Conservation (phyloP, 768 basidiomycete genomes). For the Naganishia onofrii region DNA sequence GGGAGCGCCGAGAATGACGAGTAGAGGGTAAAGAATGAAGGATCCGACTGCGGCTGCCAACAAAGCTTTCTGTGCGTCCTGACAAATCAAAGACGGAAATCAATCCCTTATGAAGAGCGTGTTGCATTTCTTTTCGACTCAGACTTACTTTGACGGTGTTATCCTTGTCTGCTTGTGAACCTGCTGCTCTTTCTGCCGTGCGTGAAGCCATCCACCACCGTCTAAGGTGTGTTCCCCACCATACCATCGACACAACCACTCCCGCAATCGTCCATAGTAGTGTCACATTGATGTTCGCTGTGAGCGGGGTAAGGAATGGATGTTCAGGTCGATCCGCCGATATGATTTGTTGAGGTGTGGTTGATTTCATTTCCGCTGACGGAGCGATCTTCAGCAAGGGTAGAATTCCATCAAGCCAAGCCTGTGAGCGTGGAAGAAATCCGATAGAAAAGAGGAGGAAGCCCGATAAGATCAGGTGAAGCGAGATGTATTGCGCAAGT, state of each 20-base stretch:
- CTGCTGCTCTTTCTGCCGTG: constrained; percentile 12
- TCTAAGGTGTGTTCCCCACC: constrained; percentile 71
- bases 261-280: constrained; percentile 63
- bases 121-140: neutral
- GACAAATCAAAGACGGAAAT: neutral
- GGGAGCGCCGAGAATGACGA: constrained; percentile 75
- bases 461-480: constrained; percentile 37
- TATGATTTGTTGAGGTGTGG: neutral
- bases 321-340: constrained; percentile 66
- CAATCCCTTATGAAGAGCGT: neutral
- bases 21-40: constrained; percentile 56
- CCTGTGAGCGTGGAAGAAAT: constrained; percentile 40
- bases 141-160: neutral
- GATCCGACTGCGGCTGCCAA: constrained; percentile 61
- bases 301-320: constrained; percentile 67
- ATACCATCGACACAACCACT: constrained; percentile 60
- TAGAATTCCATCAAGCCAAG: constrained; percentile 12
- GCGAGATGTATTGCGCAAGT: constrained; percentile 39
- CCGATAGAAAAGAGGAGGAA: constrained; percentile 40
- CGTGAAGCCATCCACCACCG: constrained; percentile 55
- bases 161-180: neutral
- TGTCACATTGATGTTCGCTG: constrained; percentile 62
- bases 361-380: neutral
- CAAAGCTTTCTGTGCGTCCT: constrained; percentile 48
- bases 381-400: neutral